These are phyloP conservation scores for Saccharomycopsis amapae DNA, from an alignment of 805 yeast species.

Conservation along the genomic window DNA sequence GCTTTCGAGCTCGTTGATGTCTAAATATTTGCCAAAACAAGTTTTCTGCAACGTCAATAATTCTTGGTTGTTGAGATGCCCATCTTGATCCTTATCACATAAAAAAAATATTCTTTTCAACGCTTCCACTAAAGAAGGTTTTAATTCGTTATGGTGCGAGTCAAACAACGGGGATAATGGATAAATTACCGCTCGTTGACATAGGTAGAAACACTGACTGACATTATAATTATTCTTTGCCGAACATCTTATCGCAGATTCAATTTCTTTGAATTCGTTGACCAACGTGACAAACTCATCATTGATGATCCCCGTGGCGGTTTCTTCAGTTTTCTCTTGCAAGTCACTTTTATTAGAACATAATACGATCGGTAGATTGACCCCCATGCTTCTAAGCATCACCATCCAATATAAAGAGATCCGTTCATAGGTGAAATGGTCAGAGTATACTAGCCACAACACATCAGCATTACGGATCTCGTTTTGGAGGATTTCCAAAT, in stretches of 20 bases:
- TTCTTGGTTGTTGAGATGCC: slow-evolving; percentile 64
- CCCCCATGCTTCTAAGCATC: slow-evolving; percentile 84
- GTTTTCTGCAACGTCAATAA: slow-evolving; percentile 60
- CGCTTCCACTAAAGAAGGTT: slow-evolving; percentile 71
- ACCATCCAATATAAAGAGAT: slow-evolving; percentile 93
- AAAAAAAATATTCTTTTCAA: slow-evolving; percentile 74
- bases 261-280: slow-evolving; percentile 90
- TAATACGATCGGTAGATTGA: slow-evolving; percentile 85
- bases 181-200: slow-evolving; percentile 87
- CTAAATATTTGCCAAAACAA: slow-evolving; percentile 57
- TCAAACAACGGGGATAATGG: slow-evolving; percentile 92
- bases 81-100: slow-evolving; percentile 89
- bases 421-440: slow-evolving; percentile 90
- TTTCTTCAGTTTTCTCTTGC: slow-evolving; percentile 15
- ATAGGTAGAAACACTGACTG: slow-evolving; percentile 84
- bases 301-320: slow-evolving; percentile 30
- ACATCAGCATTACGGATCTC: slow-evolving; percentile 85
- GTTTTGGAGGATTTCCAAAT: slow-evolving; percentile 49
- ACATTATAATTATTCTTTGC: slow-evolving; percentile 81
- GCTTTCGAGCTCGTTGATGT: slow-evolving; percentile 35
- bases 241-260: slow-evolving; percentile 82
- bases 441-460: slow-evolving; percentile 90
- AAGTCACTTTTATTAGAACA: slow-evolving; percentile 77
- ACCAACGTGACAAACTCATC: slow-evolving; percentile 84
- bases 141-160: slow-evolving; percentile 77